phyloP scores from a whole-genome alignment of 1,284 basidiomycete species.

The Neolentinus lepideus region DNA sequence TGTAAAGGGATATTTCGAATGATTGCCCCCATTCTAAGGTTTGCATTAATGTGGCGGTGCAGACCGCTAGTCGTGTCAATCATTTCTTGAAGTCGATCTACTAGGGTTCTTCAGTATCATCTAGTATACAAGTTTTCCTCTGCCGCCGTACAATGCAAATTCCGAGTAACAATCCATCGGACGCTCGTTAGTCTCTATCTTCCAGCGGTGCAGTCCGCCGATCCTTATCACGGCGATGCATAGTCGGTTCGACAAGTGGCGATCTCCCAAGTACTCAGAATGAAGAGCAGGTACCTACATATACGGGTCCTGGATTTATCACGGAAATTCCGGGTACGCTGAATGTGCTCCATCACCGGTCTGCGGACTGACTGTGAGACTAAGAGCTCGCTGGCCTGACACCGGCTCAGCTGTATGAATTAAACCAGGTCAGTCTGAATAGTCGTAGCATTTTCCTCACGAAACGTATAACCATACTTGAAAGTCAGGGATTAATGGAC shows the following conservation, averaged over 20 bases:
- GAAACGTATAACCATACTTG: not conserved
- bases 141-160: not conserved
- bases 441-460: not conserved
- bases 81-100: too few species aligned
- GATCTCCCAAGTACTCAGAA: not conserved
- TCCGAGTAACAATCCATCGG: not conserved
- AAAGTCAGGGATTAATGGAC: constrained; percentile 7
- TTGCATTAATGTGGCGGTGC: not conserved
- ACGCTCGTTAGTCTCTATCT: not conserved
- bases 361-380: not conserved
- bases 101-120: too few species aligned
- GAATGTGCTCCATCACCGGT: not conserved
- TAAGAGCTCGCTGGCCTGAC: constrained; percentile 11
- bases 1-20: too few species aligned
- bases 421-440: constrained; percentile 12
- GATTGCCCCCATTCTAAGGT: not conserved
- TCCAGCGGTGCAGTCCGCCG: not conserved
- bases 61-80: too few species aligned
- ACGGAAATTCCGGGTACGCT: not conserved
- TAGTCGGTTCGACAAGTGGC: not conserved
- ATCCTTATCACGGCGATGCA: not conserved
- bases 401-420: constrained; percentile 12
- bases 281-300: not conserved
- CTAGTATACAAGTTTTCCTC: too few species aligned
- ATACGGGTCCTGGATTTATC: not conserved